Conservation (phyloP, 169 alveolate species). For the Perkinsus marinus region DNA sequence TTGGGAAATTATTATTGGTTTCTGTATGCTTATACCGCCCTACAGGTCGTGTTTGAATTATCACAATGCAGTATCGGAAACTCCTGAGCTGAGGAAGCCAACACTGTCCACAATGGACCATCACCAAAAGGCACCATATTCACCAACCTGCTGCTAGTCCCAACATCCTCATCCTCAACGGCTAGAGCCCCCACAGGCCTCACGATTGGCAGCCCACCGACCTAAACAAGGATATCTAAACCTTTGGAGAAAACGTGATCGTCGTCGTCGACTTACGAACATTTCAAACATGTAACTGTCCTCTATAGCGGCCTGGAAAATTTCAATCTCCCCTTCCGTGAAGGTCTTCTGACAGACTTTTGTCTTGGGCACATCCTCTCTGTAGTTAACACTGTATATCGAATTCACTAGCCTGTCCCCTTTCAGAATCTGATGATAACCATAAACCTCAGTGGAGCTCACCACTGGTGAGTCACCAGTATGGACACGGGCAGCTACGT, state of each 20-base stretch:
- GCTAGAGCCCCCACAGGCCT: background rate
- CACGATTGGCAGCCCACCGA: background rate
- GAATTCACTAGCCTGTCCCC: slow-evolving; percentile 9
- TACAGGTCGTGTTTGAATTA: no score
- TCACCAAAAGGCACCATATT: background rate
- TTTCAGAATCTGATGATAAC: background rate
- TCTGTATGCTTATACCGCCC: no score
- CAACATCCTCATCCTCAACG: background rate
- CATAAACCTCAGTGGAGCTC: no score
- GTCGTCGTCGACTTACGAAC: background rate
- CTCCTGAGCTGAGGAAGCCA: no score
- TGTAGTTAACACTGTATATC: background rate
- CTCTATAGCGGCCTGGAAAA: background rate
- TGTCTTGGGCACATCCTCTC: background rate
- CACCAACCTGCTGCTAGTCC: background rate
- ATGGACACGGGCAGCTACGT: no score
- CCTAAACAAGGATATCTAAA: no score
- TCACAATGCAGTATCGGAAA: no score
- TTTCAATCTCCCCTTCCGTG: background rate
- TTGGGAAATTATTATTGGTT: no score
- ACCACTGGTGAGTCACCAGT: no score
- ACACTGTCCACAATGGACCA: no score
- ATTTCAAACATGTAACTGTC: background rate
- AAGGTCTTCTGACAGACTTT: background rate
- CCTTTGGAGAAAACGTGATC: no score